phyloP scores from a whole-genome alignment of 306 rosid species.

The Urtica urens region DNA sequence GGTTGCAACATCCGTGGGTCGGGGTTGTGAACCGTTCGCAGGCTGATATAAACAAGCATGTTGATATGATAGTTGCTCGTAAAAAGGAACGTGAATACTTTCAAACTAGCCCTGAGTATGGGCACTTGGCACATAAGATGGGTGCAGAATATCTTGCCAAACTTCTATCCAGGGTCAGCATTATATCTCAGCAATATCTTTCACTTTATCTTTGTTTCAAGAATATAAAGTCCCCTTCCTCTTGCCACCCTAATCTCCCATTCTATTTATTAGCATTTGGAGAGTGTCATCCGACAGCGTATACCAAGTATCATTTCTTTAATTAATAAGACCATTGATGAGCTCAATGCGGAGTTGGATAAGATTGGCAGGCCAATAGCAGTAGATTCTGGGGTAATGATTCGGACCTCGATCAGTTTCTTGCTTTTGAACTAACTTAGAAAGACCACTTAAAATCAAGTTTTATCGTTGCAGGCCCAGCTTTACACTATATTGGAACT shows the following conservation, averaged over 20 bases:
- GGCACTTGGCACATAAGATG: conserved; percentile 95
- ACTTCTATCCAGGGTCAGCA: conserved; percentile 76
- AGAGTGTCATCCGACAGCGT: conserved; percentile 92
- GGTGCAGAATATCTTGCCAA: conserved; percentile 97
- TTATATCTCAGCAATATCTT: not conserved
- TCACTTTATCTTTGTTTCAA: conserved; percentile 16
- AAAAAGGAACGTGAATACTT: conserved; percentile 86
- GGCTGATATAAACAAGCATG: conserved; percentile 89
- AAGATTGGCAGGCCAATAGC: conserved; percentile 94
- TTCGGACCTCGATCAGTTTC: conserved; percentile 12
- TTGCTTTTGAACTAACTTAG: not conserved
- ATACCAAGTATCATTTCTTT: conserved; percentile 92
- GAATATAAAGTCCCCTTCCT: too few species aligned
- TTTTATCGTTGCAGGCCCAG: conserved; percentile 60
- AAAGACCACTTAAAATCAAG: conserved; percentile 1
- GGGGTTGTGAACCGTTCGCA: conserved; percentile 99
- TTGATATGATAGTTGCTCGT: conserved; percentile 92
- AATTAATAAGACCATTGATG: conserved; percentile 87
- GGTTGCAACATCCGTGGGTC: conserved; percentile 98
- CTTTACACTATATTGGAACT: conserved; percentile 88
- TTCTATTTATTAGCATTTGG: conserved; percentile 64
- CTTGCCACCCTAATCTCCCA: not conserved
- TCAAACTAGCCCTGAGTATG: conserved; percentile 93
- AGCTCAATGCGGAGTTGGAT: conserved; percentile 91
- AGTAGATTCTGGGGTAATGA: conserved; percentile 86